phyloP scores from a whole-genome alignment of 345 rosid species.

The Eucalyptus brandiana region DNA sequence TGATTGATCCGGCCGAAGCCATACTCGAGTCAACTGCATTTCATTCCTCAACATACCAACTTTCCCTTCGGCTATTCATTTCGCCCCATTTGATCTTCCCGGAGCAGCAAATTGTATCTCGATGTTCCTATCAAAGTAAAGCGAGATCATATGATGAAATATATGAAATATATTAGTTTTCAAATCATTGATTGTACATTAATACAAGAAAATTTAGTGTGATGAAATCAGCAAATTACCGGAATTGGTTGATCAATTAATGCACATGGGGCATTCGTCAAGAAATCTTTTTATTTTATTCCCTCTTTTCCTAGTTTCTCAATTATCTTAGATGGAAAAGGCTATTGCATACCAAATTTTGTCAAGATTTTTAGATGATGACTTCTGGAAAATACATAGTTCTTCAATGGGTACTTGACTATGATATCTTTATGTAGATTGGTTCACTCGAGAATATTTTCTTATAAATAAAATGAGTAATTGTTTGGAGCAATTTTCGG shows the following conservation, averaged over 20 bases:
- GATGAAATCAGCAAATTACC: neutral
- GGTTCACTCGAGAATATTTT: neutral
- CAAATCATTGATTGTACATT: neutral
- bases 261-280: neutral
- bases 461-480: neutral
- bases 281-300: neutral
- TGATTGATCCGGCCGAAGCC: neutral
- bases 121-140: neutral
- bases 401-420: neutral
- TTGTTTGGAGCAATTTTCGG: neutral
- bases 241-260: neutral
- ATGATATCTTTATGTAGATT: neutral
- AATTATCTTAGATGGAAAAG: neutral
- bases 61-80: neutral
- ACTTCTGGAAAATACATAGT: neutral
- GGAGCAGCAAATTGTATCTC: neutral
- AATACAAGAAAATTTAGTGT: neutral
- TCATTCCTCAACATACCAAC: neutral
- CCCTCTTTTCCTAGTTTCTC: neutral
- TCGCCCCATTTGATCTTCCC: neutral
- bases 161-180: neutral
- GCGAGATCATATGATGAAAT: neutral
- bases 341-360: neutral
- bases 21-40: neutral
- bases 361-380: neutral